phyloP scores from a whole-genome alignment of 805 yeast genomes.

The Zygosaccharomyces lentus region DNA sequence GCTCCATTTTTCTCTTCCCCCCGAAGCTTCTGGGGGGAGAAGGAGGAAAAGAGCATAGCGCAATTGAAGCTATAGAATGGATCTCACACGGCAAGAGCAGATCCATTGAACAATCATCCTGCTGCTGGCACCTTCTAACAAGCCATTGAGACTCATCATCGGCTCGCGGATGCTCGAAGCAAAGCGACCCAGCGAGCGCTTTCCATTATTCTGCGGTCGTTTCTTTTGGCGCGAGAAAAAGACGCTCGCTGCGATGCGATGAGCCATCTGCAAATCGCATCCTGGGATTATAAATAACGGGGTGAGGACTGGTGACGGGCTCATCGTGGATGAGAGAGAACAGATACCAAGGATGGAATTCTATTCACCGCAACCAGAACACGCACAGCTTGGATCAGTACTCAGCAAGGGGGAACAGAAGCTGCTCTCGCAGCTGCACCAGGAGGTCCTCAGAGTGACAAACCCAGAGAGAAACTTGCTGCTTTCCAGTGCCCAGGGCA shows the following conservation, averaged over 20 bases:
- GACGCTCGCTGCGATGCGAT: constrained; percentile 10
- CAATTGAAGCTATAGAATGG: no score
- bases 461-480: neutral
- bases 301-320: neutral
- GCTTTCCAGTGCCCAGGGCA: neutral
- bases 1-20: neutral
- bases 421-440: constrained; percentile 16
- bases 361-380: constrained; percentile 35
- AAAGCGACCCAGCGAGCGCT: constrained; percentile 2
- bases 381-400: constrained; percentile 25
- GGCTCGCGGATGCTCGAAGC: neutral
- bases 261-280: constrained; percentile 8
- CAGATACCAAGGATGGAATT: constrained; percentile 23
- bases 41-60: no score
- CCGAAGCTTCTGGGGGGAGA: neutral
- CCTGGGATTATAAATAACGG: constrained; percentile 5
- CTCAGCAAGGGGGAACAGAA: constrained; percentile 3
- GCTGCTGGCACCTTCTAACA: no score
- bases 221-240: constrained; percentile 9
- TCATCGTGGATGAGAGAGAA: neutral
- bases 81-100: no score
- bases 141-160: neutral
- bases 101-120: no score
- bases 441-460: constrained; percentile 22
- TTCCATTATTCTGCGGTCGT: constrained; percentile 6